Base-by-base conservation (phyloP, 371 early-diverging fungal genomes). In the Syncephalastrum contaminatum region DNA sequence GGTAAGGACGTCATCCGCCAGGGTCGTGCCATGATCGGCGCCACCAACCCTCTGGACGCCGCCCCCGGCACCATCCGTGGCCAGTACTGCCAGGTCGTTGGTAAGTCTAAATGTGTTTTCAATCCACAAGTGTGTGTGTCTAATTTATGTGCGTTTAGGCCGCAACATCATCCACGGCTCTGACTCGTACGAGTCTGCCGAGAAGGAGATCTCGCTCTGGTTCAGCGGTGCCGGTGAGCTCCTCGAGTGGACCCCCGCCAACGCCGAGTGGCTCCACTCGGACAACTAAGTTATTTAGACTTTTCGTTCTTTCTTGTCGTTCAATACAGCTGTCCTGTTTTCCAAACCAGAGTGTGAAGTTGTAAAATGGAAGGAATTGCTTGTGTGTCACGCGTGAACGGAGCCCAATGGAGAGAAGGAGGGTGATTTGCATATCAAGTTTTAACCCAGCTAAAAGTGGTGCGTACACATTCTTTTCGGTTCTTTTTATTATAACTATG, bases 21-120 rank as follows among this genome's bases (percentile, higher is more conserved):
- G 54, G 94, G 93, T 58, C 89, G 98, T 66, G 79, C 77, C 25
- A 82, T 98, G 78, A 86, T 97, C 46, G 98, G 97, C 57, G 91
- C 83, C 69, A 88, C 87, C 65, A 84, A 87, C 81, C 88, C 88
- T 63, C 77, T 90, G 59, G 87, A 87, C 52, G 87, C 95, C 57
- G 86, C 79, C 42, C 89, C 94, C 54, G 97, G 97, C 56, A 96
- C 94, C 64, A 97, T 98, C 82, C 88, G 98, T 73, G 96, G 94
- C 47, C 94, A 96, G 79, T 93, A 87, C 79, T 86, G 87, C 60
- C 49, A 58, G 20, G 59, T 60, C 41, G 52, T 59, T 18, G 55
- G 56, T 58, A 45, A 41, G 43, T 51, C 18, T n/a, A 30, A 16
- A 25, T 4, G 25, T 12, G 5, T 25, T 24, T 25, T 2, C 4